A percentile compares a stretch with the other conserved stretches of the same genome.
phyloP scores from a whole-genome alignment of 1,284 basidiomycete species.

The Schizophyllum amplum region DNA sequence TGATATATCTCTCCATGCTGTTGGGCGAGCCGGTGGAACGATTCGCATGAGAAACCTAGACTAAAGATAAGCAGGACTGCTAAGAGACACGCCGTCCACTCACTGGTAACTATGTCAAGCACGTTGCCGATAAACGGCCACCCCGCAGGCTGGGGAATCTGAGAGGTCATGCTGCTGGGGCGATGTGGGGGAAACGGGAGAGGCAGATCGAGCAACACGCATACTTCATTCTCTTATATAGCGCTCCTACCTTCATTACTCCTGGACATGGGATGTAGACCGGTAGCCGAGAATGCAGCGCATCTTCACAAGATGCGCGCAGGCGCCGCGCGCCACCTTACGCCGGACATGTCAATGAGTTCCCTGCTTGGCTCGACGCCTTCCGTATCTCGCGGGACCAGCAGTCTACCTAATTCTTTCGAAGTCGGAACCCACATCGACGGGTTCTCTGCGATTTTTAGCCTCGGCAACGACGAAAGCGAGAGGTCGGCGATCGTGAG shows the following conservation, averaged over 20 bases:
- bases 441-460: neutral
- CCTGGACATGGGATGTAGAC: neutral
- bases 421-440: neutral
- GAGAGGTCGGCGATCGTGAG: neutral
- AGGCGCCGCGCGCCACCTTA: neutral
- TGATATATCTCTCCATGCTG: constrained; percentile 41
- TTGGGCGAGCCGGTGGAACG: constrained; percentile 31
- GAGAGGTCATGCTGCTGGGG: constrained; percentile 15
- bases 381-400: neutral
- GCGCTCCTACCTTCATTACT: neutral
- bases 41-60: constrained; percentile 28
- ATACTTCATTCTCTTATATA: neutral
- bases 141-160: constrained; percentile 28
- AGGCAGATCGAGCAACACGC: neutral
- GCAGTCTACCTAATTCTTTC: neutral
- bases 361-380: neutral
- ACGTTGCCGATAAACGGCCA: constrained; percentile 41
- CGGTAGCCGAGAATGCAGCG: neutral
- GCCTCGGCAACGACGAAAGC: neutral
- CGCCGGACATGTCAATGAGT: neutral
- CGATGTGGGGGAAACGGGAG: neutral
- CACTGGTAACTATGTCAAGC: constrained; percentile 23
- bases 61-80: neutral
- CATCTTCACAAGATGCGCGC: neutral
- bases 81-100: neutral